phyloP scores from a whole-genome alignment of 768 basidiomycete genomes.

The Pleurotus tuoliensis region DNA sequence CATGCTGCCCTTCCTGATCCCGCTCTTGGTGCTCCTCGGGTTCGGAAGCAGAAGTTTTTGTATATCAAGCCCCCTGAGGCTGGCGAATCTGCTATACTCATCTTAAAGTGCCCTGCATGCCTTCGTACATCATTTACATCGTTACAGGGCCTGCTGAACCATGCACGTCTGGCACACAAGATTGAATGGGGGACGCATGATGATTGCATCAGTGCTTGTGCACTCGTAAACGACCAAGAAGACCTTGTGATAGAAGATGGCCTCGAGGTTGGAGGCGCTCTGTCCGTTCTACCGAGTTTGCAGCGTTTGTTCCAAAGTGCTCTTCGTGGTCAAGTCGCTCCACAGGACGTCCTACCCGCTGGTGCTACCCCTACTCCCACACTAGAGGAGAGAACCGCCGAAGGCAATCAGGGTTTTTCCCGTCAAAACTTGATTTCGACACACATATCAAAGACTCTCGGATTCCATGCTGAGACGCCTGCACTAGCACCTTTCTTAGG shows the following conservation, averaged over 20 bases:
- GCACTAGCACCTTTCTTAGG: constrained; percentile 48
- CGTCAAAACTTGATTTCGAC: constrained; percentile 6
- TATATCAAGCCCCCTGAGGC: constrained; percentile 31
- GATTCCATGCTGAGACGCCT: constrained; percentile 46
- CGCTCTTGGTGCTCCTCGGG: constrained; percentile 15
- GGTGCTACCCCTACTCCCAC: neutral
- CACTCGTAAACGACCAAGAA: constrained; percentile 27
- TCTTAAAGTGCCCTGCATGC: constrained; percentile 45
- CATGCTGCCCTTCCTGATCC: constrained; percentile 16
- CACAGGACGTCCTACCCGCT: neutral
- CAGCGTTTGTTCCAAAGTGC: constrained; percentile 47
- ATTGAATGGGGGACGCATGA: constrained; percentile 55
- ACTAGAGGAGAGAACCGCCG: neutral
- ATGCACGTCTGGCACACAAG: constrained; percentile 45
- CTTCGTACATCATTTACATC: constrained; percentile 41
- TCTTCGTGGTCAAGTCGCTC: constrained; percentile 23
- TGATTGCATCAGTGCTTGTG: constrained; percentile 49
- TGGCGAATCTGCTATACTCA: constrained; percentile 18
- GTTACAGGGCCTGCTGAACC: constrained; percentile 52
- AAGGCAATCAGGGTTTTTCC: neutral
- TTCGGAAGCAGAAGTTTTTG: constrained; percentile 28
- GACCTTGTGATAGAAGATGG: constrained; percentile 23
- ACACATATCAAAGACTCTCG: constrained; percentile 38
- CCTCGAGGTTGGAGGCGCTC: constrained; percentile 39
- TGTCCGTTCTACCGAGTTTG: constrained; percentile 41